Percentiles rank a stretch among this genome's conserved stretches.
These are phyloP conservation scores for Pichia sp. DNA, from an alignment of 1,139 yeast genomes.

Conservation along the genomic window DNA sequence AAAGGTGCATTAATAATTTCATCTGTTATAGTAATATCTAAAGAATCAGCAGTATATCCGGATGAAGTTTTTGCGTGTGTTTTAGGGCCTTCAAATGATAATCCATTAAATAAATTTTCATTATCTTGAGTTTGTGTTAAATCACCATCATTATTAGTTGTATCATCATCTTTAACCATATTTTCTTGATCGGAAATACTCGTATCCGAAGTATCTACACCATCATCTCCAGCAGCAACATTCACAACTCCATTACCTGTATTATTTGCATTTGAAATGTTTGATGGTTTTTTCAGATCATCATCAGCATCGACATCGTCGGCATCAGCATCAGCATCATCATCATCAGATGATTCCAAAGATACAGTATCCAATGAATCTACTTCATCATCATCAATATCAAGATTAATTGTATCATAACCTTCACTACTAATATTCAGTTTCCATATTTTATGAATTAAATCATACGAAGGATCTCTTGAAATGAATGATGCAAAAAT, in stretches of 20 bases:
- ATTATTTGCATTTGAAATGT: slow-evolving; percentile 1
- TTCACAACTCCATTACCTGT: background rate
- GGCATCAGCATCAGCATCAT: slow-evolving; percentile 19
- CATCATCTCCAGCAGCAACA: slow-evolving; percentile 1
- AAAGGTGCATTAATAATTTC: slow-evolving; percentile 65
- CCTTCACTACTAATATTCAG: slow-evolving; percentile 14
- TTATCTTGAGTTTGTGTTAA: slow-evolving; percentile 13
- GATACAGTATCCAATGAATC: slow-evolving; percentile 21
- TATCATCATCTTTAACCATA: slow-evolving; percentile 35
- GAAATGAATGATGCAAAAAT: slow-evolving; percentile 67
- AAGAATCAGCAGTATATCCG: slow-evolving; percentile 46
- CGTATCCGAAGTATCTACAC: slow-evolving; percentile 21
- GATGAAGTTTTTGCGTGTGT: slow-evolving; percentile 50
- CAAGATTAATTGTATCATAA: slow-evolving; percentile 17
- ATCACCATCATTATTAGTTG: background rate
- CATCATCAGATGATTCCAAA: slow-evolving; percentile 21
- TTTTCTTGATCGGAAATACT: slow-evolving; percentile 27
- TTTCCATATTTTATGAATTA: slow-evolving; percentile 57
- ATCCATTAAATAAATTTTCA: slow-evolving; percentile 39
- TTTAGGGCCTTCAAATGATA: slow-evolving; percentile 47
- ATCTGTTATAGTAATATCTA: slow-evolving; percentile 59
- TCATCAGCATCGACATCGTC: background rate
- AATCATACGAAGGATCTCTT: slow-evolving; percentile 59
- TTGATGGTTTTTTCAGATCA: too few relatives aligned
- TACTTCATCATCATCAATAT: slow-evolving; percentile 24